Percentiles rank a stretch among this genome's conserved stretches.
Conservation (phyloP, 2,329 filamentous ascomycete genomes). For the Penicillium verrucosum region DNA sequence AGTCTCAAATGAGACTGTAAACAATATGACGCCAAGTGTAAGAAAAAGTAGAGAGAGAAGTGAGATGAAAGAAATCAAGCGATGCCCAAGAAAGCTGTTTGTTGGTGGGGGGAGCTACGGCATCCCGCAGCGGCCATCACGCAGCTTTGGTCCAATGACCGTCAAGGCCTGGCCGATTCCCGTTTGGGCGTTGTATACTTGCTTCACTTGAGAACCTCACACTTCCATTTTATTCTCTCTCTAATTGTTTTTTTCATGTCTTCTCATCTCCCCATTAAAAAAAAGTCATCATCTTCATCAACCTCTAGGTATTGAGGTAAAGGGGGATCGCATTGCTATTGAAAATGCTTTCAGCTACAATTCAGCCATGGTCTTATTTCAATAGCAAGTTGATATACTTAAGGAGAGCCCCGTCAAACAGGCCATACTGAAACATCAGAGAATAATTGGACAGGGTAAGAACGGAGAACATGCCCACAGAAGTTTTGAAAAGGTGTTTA, state of each 20-base stretch:
- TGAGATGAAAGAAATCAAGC: neutral
- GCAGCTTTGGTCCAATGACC: conserved; percentile 1
- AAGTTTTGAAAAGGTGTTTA: no score
- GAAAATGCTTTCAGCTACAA: neutral
- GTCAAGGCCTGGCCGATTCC: neutral
- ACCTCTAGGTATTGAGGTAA: neutral
- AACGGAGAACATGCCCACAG: neutral
- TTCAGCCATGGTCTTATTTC: neutral
- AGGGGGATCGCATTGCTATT: neutral
- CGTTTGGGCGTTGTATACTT: neutral
- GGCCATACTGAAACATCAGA: neutral
- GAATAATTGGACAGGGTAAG: neutral
- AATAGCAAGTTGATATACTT: neutral
- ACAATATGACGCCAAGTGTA: neutral
- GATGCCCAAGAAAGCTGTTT: neutral
- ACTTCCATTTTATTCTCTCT: neutral
- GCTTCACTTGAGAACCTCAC: neutral
- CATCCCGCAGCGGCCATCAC: neutral
- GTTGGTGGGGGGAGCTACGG: neutral
- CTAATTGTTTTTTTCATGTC: no score
- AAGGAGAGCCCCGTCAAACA: neutral
- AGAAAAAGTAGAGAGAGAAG: neutral
- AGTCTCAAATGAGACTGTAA: neutral
- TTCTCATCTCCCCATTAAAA: no score
- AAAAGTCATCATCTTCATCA: neutral